Conservation (phyloP, 2,329 filamentous ascomycete genomes). For the Alternaria sp. region DNA sequence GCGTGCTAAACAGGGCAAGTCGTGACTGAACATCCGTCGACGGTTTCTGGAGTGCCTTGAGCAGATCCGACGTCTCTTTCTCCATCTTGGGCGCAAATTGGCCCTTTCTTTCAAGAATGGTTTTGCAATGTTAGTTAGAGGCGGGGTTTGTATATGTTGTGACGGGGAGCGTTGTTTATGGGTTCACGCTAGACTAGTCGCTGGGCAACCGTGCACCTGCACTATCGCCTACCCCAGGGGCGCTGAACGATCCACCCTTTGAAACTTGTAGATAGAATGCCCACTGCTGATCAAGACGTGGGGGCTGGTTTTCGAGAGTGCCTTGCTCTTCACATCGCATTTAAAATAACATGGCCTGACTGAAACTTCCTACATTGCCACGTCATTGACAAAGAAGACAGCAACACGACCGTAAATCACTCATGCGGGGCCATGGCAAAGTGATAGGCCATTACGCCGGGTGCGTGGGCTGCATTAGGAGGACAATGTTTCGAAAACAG, state of each 20-base stretch:
- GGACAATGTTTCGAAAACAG: conserved; percentile 1
- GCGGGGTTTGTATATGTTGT: conserved; percentile 30
- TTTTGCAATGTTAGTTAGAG: conserved; percentile 19
- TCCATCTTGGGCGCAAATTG: conserved; percentile 58
- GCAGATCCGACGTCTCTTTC: conserved; percentile 62
- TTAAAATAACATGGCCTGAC: background rate
- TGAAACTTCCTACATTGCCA: conserved; percentile 6
- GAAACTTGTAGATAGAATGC: conserved; percentile 15
- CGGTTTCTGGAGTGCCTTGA: conserved; percentile 64
- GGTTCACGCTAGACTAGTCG: conserved; percentile 20
- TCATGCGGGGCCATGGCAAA: conserved; percentile 11
- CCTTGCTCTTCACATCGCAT: background rate
- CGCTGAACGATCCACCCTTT: conserved; percentile 13
- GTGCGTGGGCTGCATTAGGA: conserved; percentile 3
- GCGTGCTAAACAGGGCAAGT: conserved; percentile 66
- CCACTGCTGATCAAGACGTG: conserved; percentile 1
- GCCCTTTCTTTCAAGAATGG: conserved; percentile 32
- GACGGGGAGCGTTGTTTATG: conserved; percentile 19
- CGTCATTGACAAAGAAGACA: conserved; percentile 4
- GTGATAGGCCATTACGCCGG: background rate
- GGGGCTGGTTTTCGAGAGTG: background rate
- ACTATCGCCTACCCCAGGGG: conserved; percentile 16
- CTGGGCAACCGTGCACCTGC: conserved; percentile 25
- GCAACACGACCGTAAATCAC: conserved; percentile 12
- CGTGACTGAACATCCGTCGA: conserved; percentile 64